These are phyloP conservation scores for Cyclanthera cordifolia DNA, from an alignment of 306 rosid species.

Conservation along the genomic window DNA sequence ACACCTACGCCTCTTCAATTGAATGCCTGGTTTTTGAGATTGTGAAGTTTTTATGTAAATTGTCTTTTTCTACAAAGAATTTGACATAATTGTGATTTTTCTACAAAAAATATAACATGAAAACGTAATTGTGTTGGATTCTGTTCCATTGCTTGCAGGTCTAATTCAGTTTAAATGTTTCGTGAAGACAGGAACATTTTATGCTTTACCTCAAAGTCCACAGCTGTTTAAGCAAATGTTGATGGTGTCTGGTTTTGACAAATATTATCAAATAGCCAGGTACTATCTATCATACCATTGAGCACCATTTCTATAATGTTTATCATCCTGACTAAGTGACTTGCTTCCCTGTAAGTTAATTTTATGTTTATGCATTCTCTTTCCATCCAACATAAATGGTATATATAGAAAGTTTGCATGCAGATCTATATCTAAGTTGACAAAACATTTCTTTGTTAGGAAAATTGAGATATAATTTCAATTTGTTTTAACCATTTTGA, in stretches of 20 bases:
- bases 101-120: neutral
- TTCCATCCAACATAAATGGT: neutral
- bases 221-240: conserved; percentile 96
- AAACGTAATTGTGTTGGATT: neutral
- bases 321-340: neutral
- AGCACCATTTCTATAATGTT: neutral
- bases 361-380: neutral
- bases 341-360: neutral
- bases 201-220: conserved; percentile 96
- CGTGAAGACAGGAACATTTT: conserved; percentile 96
- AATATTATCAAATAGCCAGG: conserved; percentile 90
- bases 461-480: neutral
- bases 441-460: neutral
- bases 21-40: neutral
- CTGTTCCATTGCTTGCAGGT: conserved; percentile 16
- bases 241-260: conserved; percentile 92
- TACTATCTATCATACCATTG: conserved; percentile 4
- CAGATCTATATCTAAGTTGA: neutral
- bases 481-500: neutral
- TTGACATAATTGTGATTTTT: neutral
- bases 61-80: neutral
- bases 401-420: neutral
- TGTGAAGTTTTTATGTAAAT: neutral
- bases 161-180: conserved; percentile 34
- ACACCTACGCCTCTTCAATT: neutral